These are phyloP conservation scores for Alopecurus myosuroides DNA, from an alignment of 176 grass and related monocot species.

Conservation along the genomic window DNA sequence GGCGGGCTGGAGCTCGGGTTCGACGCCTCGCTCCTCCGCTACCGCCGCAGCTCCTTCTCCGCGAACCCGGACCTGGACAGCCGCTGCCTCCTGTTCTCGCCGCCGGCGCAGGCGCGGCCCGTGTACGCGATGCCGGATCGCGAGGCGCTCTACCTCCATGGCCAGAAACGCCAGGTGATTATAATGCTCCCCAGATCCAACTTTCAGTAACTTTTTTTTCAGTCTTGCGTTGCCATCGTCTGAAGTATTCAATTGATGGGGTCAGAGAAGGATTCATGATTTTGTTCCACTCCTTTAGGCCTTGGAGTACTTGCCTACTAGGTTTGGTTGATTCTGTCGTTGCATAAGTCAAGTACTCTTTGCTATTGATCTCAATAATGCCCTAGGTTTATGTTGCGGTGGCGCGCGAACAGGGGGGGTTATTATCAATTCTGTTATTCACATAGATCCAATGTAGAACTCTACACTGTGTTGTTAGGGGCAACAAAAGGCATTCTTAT, in stretches of 20 bases:
- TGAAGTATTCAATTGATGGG: neutral
- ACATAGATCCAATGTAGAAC: neutral
- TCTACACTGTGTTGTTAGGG: neutral
- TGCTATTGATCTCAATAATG: neutral
- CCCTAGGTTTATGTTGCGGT: too few species aligned
- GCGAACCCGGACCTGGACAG: slow-evolving; percentile 22
- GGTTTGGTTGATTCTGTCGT: neutral
- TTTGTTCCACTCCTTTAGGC: neutral
- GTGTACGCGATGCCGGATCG: neutral
- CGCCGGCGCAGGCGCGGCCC: neutral
- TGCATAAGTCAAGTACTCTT: neutral
- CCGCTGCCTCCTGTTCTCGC: slow-evolving; percentile 36
- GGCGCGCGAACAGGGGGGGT: too few species aligned
- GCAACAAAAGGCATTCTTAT: neutral
- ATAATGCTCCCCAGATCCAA: slow-evolving; percentile 20
- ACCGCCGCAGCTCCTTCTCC: slow-evolving; percentile 37
- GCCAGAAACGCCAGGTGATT: slow-evolving; percentile 34
- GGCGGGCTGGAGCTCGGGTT: slow-evolving; percentile 39
- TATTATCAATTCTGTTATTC: too few species aligned
- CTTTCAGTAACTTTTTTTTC: neutral
- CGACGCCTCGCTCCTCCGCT: slow-evolving; percentile 51
- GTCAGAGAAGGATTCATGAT: neutral
- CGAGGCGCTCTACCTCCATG: neutral
- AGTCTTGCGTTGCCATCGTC: neutral
- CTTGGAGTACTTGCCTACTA: neutral